Evolutionary conservation across 2,329 filamentous ascomycete species (phyloP).

Genomic region (Colletotrichum spinosum): DNA sequence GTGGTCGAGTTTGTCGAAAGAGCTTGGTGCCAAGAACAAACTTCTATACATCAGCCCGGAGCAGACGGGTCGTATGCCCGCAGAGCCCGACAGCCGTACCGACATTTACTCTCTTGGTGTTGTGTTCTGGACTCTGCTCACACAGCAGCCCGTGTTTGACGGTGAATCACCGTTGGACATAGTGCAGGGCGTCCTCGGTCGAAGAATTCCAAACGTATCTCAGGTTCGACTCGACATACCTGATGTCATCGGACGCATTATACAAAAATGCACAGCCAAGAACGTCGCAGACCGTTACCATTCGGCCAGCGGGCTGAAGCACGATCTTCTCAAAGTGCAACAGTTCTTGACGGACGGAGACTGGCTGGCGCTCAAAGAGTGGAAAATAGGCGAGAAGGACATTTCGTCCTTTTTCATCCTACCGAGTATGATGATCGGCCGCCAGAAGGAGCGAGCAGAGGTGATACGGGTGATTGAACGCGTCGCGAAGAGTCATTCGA

Average conservation of each 20-base stretch:
- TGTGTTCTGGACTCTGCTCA: conserved; percentile 87
- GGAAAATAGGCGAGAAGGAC: conserved; percentile 84
- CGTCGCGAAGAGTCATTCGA: conserved; percentile 74
- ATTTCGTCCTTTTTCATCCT: conserved; percentile 93
- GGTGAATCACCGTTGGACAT: conserved; percentile 87
- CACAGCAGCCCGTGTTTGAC: conserved; percentile 82
- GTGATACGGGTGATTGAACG: conserved; percentile 82
- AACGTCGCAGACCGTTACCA: conserved; percentile 90
- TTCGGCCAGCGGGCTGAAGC: conserved; percentile 85
- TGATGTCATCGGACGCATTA: conserved; percentile 82
- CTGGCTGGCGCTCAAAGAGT: conserved; percentile 75
- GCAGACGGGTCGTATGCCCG: conserved; percentile 92
- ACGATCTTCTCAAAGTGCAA: conserved; percentile 81
- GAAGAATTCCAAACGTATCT: conserved; percentile 81
- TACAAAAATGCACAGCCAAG: conserved; percentile 93
- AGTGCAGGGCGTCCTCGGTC: conserved; percentile 87
- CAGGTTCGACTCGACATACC: conserved; percentile 85
- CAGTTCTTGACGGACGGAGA: conserved; percentile 82
- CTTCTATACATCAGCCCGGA: conserved; percentile 93
- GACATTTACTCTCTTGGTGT: conserved; percentile 95
- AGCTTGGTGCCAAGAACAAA: conserved; percentile 89
- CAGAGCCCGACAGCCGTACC: conserved; percentile 90
- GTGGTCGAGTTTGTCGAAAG: conserved; percentile 85
- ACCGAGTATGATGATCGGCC: conserved; percentile 83
- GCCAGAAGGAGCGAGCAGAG: conserved; percentile 76